Conservation (phyloP, 2,329 filamentous ascomycete genomes). For the Neophaeococcomyces mojaviensis region DNA sequence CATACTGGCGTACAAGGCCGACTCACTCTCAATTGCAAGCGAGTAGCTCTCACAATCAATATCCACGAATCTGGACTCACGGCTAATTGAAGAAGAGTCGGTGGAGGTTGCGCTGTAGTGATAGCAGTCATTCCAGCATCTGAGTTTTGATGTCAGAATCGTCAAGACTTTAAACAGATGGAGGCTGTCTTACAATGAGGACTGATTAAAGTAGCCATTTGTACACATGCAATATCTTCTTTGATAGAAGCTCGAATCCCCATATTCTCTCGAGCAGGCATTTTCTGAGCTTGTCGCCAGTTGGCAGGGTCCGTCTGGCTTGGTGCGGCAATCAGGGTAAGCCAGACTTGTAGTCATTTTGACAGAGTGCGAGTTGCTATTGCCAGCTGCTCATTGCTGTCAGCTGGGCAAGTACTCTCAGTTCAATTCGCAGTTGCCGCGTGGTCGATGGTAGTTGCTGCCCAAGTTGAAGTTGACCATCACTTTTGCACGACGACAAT, state of each 20-base stretch:
- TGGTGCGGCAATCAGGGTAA: neutral
- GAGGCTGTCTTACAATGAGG: neutral
- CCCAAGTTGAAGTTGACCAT: too few relatives aligned
- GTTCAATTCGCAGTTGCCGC: too few relatives aligned
- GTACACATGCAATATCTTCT: neutral
- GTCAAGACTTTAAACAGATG: neutral
- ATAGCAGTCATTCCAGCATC: conserved; percentile 2
- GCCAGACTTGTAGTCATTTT: neutral
- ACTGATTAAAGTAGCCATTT: neutral
- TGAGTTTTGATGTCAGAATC: neutral
- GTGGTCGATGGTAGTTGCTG: too few relatives aligned
- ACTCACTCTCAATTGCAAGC: neutral
- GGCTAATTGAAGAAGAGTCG: neutral
- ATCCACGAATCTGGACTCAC: neutral
- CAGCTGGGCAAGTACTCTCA: too few relatives aligned
- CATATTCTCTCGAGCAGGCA: neutral
- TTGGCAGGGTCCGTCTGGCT: neutral
- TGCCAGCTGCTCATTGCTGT: too few relatives aligned
- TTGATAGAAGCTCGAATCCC: neutral
- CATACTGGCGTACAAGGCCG: neutral
- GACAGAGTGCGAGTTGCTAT: too few relatives aligned
- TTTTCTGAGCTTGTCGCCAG: neutral
- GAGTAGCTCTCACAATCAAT: neutral
- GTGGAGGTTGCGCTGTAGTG: neutral
- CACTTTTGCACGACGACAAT: too few relatives aligned